Evolutionary conservation across 2,329 filamentous ascomycete species (phyloP), one percentile per base, ranked within the genome.

Genomic region (Fusarium multiceps): DNA sequence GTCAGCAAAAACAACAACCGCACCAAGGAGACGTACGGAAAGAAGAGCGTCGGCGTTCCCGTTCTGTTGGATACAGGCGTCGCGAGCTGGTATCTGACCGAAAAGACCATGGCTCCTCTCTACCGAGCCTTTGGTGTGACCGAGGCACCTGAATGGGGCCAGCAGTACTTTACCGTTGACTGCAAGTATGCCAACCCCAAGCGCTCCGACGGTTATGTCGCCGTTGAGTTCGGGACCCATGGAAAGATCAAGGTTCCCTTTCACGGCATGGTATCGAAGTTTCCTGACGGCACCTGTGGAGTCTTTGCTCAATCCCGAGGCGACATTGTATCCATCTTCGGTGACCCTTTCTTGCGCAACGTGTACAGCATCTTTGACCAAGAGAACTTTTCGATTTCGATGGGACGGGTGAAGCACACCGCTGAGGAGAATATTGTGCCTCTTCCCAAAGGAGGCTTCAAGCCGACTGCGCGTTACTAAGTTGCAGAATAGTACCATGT

Each of bases 321-420:
- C 1, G 3, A 30, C 3, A 3, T 4, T 0, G 16, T 62, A 7
- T 4, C 56, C 6, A 32, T n/a, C 30, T 60, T 62, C 4, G 59
- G 59, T n/a, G 55, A 62, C 2, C 20, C 45, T 54, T 62, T 62
- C 4, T 5, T 62, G 11, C 59, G 59, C 2, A 62, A 53, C 0
- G 56, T 62, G 6, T 61, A 61, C 14, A 61, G 37, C 7, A 45
- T 62, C 8, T 62, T 53, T 27, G 59, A 62, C 14, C 59, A 61
- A 28, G 45, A 54, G 14, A 61, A 40, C 7, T 43, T 53, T 3
- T 14, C 23, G 1, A 16, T 62, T 9, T 61, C 56, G 1, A 12
- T 62, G 45, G 30, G 45, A 13, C 41, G 40, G 1, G 56, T 62
- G 5, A 62, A 62, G 20, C 56, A 62, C 10, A 45, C 45, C 0